Evolutionary conservation across 495 filamentous ascomycete species (phyloP).

Genomic region (Aspergillus ellipticus): DNA sequence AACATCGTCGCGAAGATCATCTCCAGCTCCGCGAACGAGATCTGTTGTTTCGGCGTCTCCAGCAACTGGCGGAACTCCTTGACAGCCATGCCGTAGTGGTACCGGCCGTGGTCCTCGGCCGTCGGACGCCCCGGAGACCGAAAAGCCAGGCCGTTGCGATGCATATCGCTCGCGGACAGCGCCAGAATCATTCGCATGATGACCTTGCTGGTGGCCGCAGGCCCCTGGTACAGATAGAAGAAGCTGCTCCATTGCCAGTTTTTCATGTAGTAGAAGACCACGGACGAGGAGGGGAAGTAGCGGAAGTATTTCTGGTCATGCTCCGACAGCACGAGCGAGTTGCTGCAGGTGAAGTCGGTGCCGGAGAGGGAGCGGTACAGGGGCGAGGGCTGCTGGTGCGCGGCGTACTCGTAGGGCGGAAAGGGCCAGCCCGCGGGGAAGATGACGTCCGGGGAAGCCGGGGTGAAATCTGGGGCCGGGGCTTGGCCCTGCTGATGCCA

Average conservation of each 20-base stretch:
- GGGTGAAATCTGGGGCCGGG: conserved; percentile 3
- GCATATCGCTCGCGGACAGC: conserved; percentile 39
- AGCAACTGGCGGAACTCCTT: conserved; percentile 42
- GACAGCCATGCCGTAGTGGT: conserved; percentile 40
- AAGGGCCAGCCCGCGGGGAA: conserved; percentile 5
- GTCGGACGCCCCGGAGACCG: conserved; percentile 31
- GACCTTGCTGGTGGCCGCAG: conserved; percentile 35
- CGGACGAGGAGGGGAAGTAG: conserved; percentile 40
- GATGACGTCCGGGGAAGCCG: conserved; percentile 6
- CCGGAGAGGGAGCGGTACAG: conserved; percentile 26
- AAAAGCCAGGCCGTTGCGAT: conserved; percentile 31
- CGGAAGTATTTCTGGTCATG: conserved; percentile 40
- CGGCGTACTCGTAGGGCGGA: not conserved
- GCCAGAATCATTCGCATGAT: conserved; percentile 46
- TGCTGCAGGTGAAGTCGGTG: conserved; percentile 29
- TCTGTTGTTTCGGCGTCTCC: conserved; percentile 26
- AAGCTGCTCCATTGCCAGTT: conserved; percentile 42
- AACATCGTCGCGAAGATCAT: conserved; percentile 43
- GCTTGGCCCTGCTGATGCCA: not conserved
- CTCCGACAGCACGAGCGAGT: conserved; percentile 33
- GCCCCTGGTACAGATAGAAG: conserved; percentile 38
- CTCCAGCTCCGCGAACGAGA: conserved; percentile 31
- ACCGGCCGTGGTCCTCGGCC: conserved; percentile 36
- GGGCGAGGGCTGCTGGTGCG: conserved; percentile 8
- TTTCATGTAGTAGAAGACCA: conserved; percentile 44